Percentiles rank a stretch among this genome's conserved stretches.
phyloP scores from a whole-genome alignment of 169 alveolate species.

The Ichthyophthirius multifiliis region DNA sequence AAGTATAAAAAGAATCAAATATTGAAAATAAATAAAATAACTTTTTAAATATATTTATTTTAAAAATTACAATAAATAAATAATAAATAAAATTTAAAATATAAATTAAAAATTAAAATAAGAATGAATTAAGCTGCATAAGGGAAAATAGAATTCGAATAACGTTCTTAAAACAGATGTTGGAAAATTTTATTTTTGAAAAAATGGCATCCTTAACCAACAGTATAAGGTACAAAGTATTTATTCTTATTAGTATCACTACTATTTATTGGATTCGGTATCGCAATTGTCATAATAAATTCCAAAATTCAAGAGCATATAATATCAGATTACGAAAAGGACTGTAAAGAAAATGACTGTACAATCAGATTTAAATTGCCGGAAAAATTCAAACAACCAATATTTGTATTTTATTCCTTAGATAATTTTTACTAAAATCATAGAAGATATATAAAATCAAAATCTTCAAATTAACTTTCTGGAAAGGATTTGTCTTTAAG shows the following conservation, averaged over 20 bases:
- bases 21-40: too few species aligned
- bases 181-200: constrained; percentile 40
- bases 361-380: background rate
- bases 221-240: constrained; percentile 53
- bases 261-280: constrained; percentile 52
- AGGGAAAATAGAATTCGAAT: too few species aligned
- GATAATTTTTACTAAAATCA: constrained; percentile 79
- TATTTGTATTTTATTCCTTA: constrained; percentile 76
- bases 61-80: too few species aligned
- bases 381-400: constrained; percentile 61
- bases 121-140: too few species aligned
- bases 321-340: constrained; percentile 19
- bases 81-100: too few species aligned
- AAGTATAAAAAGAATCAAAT: too few species aligned
- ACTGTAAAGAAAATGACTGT: constrained; percentile 4
- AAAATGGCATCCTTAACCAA: constrained; percentile 65
- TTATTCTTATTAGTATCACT: constrained; percentile 47
- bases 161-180: background rate
- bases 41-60: too few species aligned
- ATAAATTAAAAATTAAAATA: too few species aligned
- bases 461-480: constrained; percentile 53
- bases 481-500: constrained; percentile 33
- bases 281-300: constrained; percentile 47
- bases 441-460: constrained; percentile 75
- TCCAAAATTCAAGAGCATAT: constrained; percentile 33